Conservation (phyloP, 805 yeast genomes). For the Zygotorulaspora florentina region DNA sequence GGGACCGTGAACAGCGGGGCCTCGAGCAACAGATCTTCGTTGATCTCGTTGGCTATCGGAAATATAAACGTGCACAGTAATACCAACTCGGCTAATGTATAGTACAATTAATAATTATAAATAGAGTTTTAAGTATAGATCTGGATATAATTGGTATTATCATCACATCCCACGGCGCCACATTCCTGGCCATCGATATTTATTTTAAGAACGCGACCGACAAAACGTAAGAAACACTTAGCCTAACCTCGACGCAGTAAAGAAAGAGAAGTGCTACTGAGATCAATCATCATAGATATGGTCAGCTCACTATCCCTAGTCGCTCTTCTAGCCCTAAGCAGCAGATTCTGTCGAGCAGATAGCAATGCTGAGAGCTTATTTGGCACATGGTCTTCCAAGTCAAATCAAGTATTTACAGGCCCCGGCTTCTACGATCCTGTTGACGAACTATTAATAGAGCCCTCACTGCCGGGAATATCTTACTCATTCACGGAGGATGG, state of each 20-base stretch:
- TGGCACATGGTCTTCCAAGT: slow-evolving; percentile 95
- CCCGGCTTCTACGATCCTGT: slow-evolving; percentile 95
- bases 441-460: slow-evolving; percentile 90
- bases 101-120: not conserved
- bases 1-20: slow-evolving; percentile 22
- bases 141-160: not conserved
- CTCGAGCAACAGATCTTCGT: slow-evolving; percentile 28
- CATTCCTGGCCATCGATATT: not conserved
- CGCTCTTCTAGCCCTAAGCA: slow-evolving; percentile 1
- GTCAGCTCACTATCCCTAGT: slow-evolving; percentile 3
- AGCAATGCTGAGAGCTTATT: slow-evolving; percentile 37
- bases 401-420: slow-evolving; percentile 93
- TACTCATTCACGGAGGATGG: slow-evolving; percentile 94
- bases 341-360: slow-evolving; percentile 8
- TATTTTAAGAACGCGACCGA: not conserved
- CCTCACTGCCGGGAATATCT: slow-evolving; percentile 91
- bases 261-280: no score
- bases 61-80: slow-evolving; percentile 11
- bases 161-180: not conserved
- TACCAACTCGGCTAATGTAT: slow-evolving; percentile 1
- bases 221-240: not conserved
- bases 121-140: no score
- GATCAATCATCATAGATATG: not conserved
- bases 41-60: slow-evolving; percentile 24
- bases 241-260: not conserved